phyloP scores from a whole-genome alignment of 805 yeast species.

The Lipomyces oligophaga region DNA sequence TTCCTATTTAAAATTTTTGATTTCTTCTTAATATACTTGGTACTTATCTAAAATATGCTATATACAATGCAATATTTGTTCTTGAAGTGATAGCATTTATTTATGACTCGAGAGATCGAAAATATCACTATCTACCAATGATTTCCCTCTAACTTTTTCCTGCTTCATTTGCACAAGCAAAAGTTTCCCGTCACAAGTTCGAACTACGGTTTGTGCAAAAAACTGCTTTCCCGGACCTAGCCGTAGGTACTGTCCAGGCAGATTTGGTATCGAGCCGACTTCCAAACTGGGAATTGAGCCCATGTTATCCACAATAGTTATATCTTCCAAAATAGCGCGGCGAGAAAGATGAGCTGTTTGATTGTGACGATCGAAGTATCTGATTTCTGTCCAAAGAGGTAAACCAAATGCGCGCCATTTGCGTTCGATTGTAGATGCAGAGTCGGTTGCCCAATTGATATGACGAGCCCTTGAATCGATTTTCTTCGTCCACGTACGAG shows the following conservation, averaged over 20 bases:
- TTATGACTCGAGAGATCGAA: background rate
- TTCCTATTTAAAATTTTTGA: background rate
- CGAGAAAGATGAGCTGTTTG: background rate
- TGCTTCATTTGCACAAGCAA: slow-evolving; percentile 2
- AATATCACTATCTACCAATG: background rate
- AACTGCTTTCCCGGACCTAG: background rate
- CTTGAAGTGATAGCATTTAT: background rate
- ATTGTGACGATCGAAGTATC: background rate
- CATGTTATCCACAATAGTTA: background rate
- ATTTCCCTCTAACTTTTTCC: slow-evolving; percentile 1
- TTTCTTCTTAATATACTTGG: background rate
- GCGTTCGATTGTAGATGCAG: slow-evolving; percentile 13
- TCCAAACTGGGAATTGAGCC: background rate
- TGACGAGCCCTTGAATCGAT: slow-evolving; percentile 4
- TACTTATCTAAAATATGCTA: too few relatives aligned
- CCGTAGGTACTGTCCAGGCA: background rate
- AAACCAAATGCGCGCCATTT: slow-evolving; percentile 24
- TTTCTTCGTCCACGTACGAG: slow-evolving; percentile 21
- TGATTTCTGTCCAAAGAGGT: slow-evolving; percentile 20
- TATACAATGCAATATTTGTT: too few relatives aligned
- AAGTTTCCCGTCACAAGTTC: slow-evolving; percentile 1
- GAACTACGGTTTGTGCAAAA: slow-evolving; percentile 3
- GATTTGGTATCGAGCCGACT: background rate
- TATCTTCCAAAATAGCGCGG: slow-evolving; percentile 7
- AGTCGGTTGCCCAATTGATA: slow-evolving; percentile 9